Evolutionary conservation across 2,329 filamentous ascomycete genomes (phyloP), one percentile per base, ranked within the genome.

Genomic region (Alternaria longipes): DNA sequence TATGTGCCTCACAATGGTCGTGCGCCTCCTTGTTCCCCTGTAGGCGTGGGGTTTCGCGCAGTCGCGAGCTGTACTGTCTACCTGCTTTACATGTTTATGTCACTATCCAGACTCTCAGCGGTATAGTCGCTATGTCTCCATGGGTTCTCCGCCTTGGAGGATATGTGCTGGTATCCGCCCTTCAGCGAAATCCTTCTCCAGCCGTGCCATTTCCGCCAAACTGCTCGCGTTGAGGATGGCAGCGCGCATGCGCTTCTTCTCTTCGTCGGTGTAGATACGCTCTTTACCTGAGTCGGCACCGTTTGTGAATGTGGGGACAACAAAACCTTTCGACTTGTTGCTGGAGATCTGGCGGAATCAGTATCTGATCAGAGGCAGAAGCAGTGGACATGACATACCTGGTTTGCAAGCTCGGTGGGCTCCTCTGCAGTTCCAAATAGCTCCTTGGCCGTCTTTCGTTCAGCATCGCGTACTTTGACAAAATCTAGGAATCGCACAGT

Each of bases 161-260:
- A 78, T 64, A 30, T 75, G 60, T 20, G 71, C 70, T 3, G 94
- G 94, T 78, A 98, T 85, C 74, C 91, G 85, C 2, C 95, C 95
- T 79, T 98, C 94, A 64, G 92, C 91, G 67, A 98, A 81, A 79
- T 95, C 92, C 83, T 94, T 97, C 83, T 99, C 95, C 75, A 99
- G 79, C 68, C 88, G 86, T 59, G 92, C 90, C 76, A 99, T 96
- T 82, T 98, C 95, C 69, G 93, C 90, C 74, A 99, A 79, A 74
- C 91, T 97, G 78, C 90, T 93, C 6, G 95, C 94, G 74, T 92
- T 92, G 80, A 89, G 89, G 79, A 99, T 97, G 81, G 94, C 85
- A 74, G 93, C 90, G 81, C 96, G 90, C 63, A 98, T 87, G 66
- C 88, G 87, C 84, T 90, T 91, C 83, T 90, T 91, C 85, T 99